Base-by-base conservation (phyloP, 345 rosid genomes). In the Gossypium turneri region DNA sequence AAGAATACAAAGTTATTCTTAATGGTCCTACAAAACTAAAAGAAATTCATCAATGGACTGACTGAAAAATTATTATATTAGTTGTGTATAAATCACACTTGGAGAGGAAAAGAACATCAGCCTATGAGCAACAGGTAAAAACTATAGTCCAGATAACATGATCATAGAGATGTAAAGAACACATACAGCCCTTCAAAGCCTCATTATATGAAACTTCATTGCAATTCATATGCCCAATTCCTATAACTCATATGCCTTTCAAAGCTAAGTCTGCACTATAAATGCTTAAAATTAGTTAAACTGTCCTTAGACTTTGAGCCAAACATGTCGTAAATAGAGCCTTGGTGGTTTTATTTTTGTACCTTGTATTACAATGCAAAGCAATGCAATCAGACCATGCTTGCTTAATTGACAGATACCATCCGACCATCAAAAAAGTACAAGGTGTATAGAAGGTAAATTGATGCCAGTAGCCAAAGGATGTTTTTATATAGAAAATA, bases 361-460 rank as follows among this genome's bases (percentile, higher is more conserved):
- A 34, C 47, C 67, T 34, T 62, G 20, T 8, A 34, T 16, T 16
- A 34, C 20, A 62, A 62, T 34, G 45, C 45, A 62, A 62, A 29
- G 45, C 45, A 62, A 15, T 62, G 67, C 20, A 62, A 62, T 62
- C 67, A 16, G 67, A 62, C 67, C 45, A 34, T 62, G 44, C 67
- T 16, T 64, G 69, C 24, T 64, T 64, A 17, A n/a, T 20, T 43
- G 45, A 34, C 19, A 34, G 13, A 15, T 34, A 34, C 50, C 50
- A 11, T 10, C 44, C 44, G 1, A 43, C 12, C 70, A 65, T 43
- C 0, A 65, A 19, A 44, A 43, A 19, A 10, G 0, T 22, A 38
- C 29, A 43, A 22, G 69, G 48, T 41, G 38, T 19, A 43, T 11
- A 65, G 44, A 27, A 51, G 51, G 69, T 43, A 19, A 43, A 43